phyloP scores from a whole-genome alignment of 768 basidiomycete genomes.

The Suillus occidentalis region DNA sequence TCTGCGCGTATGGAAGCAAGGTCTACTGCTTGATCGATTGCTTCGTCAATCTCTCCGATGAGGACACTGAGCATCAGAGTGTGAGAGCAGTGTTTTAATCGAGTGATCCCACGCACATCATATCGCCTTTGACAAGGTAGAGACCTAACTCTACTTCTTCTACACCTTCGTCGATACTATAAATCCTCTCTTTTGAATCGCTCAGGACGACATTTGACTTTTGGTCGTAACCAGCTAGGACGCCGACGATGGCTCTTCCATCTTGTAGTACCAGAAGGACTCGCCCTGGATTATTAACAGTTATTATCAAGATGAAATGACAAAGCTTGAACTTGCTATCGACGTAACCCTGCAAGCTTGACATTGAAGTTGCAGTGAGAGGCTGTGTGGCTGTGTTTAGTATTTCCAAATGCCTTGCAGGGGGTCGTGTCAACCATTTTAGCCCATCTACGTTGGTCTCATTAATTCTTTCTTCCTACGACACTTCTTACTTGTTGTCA shows the following conservation, averaged over 20 bases:
- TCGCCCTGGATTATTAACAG: conserved; percentile 51
- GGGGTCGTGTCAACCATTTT: neutral
- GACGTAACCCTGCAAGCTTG: conserved; percentile 89
- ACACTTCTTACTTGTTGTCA: neutral
- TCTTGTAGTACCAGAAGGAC: conserved; percentile 96
- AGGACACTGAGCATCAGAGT: conserved; percentile 48
- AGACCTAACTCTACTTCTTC: conserved; percentile 93
- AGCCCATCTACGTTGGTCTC: neutral
- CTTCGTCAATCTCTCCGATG: conserved; percentile 85
- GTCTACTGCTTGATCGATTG: conserved; percentile 72
- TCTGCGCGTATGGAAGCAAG: conserved; percentile 82
- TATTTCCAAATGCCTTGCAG: neutral
- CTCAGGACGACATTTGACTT: conserved; percentile 96
- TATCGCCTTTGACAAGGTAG: conserved; percentile 97
- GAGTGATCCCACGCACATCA: conserved; percentile 69
- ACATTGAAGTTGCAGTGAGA: conserved; percentile 49
- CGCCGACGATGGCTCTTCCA: conserved; percentile 90
- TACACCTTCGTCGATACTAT: conserved; percentile 86
- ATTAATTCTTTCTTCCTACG: neutral
- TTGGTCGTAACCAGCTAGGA: conserved; percentile 90
- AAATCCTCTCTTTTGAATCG: conserved; percentile 91
- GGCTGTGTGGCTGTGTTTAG: conserved; percentile 8
- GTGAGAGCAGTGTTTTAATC: neutral
- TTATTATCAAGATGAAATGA: neutral
- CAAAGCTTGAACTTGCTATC: conserved; percentile 57